Conservation (phyloP, 352 stramenopile species). For the Thalassiosira livingstoniorum region DNA sequence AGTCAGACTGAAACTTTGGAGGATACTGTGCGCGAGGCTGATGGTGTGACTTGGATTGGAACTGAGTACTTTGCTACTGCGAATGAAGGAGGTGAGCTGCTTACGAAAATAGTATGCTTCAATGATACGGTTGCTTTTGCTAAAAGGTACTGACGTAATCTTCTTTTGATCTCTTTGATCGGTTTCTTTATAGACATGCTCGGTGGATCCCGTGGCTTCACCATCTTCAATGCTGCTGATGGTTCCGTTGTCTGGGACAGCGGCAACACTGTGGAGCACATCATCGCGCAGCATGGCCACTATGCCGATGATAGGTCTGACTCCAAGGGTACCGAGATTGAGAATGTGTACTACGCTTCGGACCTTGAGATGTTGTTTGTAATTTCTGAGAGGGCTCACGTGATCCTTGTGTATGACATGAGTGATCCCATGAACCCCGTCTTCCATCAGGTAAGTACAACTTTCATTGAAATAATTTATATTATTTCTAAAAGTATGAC, state of each 20-base stretch:
- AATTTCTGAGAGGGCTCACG: conserved; percentile 7
- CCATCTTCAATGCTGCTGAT: conserved; percentile 60
- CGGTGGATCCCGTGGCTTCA: conserved; percentile 69
- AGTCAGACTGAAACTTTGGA: conserved; percentile 22
- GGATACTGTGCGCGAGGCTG: conserved; percentile 37
- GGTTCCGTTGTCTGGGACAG: conserved; percentile 61
- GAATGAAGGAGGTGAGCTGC: conserved; percentile 80
- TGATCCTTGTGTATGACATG: conserved; percentile 27
- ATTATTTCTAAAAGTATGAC: too few relatives aligned
- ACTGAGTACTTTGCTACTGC: conserved; percentile 70
- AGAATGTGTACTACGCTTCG: too few relatives aligned
- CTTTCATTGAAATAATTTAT: too few relatives aligned
- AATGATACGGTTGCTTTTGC: too few relatives aligned
- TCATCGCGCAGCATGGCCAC: conserved; percentile 54
- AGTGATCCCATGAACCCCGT: conserved; percentile 25
- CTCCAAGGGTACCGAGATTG: conserved; percentile 12
- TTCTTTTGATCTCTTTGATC: too few relatives aligned
- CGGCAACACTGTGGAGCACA: conserved; percentile 56
- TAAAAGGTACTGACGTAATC: too few relatives aligned
- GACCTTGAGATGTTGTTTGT: conserved; percentile 27
- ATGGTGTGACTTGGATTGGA: conserved; percentile 67
- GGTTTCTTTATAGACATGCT: too few relatives aligned
- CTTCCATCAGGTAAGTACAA: conserved; percentile 64
- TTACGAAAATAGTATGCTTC: too few relatives aligned
- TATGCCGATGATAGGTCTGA: conserved; percentile 69